These are phyloP conservation scores for Escovopsis sp. DNA, from an alignment of 2,329 filamentous ascomycete genomes.

Conservation along the genomic window DNA sequence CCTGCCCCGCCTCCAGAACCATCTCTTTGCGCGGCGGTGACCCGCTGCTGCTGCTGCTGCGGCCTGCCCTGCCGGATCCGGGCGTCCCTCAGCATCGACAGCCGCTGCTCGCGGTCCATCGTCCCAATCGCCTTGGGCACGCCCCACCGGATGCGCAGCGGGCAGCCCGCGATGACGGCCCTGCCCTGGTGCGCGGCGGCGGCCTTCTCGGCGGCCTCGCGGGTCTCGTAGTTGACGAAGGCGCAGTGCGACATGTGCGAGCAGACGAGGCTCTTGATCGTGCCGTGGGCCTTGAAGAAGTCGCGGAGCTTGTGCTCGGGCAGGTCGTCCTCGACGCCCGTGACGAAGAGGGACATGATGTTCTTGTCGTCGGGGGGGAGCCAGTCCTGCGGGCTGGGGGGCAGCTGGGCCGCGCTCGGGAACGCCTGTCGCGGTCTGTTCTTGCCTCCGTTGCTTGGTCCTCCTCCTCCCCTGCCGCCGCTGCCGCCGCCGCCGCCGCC, in stretches of 20 bases:
- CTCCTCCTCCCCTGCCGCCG: too few species aligned
- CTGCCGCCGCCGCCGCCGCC: too few species aligned
- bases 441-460: conserved; percentile 17
- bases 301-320: conserved; percentile 83
- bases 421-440: conserved; percentile 39
- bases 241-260: conserved; percentile 96
- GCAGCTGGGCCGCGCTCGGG: conserved; percentile 55
- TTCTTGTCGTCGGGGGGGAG: conserved; percentile 68
- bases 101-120: conserved; percentile 73
- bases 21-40: conserved; percentile 24
- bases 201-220: conserved; percentile 73
- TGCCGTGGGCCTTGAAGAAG: conserved; percentile 78
- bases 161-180: conserved; percentile 80
- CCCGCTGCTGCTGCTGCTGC: conserved; percentile 14
- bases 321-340: conserved; percentile 88
- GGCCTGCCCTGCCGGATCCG: conserved; percentile 20
- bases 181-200: conserved; percentile 74
- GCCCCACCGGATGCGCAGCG: conserved; percentile 81
- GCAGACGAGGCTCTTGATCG: conserved; percentile 83
- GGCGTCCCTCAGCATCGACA: conserved; percentile 66
- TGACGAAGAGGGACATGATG: conserved; percentile 87
- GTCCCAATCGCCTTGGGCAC: conserved; percentile 82
- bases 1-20: conserved; percentile 9
- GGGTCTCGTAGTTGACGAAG: conserved; percentile 84
- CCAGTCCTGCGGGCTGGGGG: conserved; percentile 74